Evolutionary conservation across 1,139 yeast species (phyloP), one percentile per base, ranked within the genome.

Genomic region (Nakaseomyces glabratus): DNA sequence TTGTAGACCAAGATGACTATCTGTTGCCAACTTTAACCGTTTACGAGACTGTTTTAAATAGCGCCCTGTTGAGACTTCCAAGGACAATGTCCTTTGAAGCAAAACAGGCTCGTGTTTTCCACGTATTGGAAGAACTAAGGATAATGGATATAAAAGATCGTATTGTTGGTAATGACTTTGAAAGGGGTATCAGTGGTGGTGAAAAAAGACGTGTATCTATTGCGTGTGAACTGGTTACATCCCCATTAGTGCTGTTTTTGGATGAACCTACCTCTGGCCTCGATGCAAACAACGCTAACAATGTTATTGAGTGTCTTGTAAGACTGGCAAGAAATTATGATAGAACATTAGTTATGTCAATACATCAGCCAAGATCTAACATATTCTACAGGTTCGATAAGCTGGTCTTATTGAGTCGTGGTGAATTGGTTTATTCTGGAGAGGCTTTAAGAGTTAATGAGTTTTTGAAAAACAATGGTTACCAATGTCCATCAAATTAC

Each of bases 361-460:
- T 90, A 45, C 98, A 90, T 61, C 98, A 90, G 55, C 98, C 98
- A n/a, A 72, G 98, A 54, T 84, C 95, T 42, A 90, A 90, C 50
- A 88, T 90, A 54, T 96, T 90, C 19, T 76, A 95, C 0, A 62
- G 85, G 37, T 90, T 90, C 60, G 96, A 88, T 55, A 79, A 80
- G 46, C 67, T 90, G 36, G 59, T 90, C 2, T 63, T 90, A 34
- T 66, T 90, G 36, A 82, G 95, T 25, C 80, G 80, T 44, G 98
- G 98, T 41, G 77, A 77, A 47, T 63, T 85, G 55, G 79, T 88
- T 1, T 90, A 82, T 54, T 82, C 95, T 0, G 98, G 98, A 11
- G 82, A 78, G 14, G 75, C 78, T 73, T 64, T 70, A 18, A 69
- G 71, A 38, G 75, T 85, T 41, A 71, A 75, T 45, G 82, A 79